phyloP scores from a whole-genome alignment of 345 rosid genomes.

The Rhizophora apiculata region DNA sequence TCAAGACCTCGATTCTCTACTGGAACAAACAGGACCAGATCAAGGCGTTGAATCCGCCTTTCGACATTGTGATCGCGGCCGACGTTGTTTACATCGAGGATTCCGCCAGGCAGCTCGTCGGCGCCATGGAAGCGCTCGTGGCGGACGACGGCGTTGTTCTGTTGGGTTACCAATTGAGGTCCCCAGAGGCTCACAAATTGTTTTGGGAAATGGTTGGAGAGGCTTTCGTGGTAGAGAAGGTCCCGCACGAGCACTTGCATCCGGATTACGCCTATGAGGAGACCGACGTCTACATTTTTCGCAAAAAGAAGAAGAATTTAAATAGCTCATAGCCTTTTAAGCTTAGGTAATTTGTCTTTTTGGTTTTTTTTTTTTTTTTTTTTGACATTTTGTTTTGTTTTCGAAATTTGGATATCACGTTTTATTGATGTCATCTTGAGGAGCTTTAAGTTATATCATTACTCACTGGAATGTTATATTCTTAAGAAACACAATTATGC shows the following conservation, averaged over 20 bases:
- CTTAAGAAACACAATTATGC: too few relatives aligned
- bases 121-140: constrained; percentile 64
- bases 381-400: too few relatives aligned
- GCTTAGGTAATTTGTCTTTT: too few relatives aligned
- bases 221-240: constrained; percentile 68
- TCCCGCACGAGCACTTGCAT: constrained; percentile 80
- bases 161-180: constrained; percentile 81
- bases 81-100: constrained; percentile 90
- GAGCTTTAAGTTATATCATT: too few relatives aligned
- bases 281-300: constrained; percentile 67
- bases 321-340: too few relatives aligned
- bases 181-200: constrained; percentile 73
- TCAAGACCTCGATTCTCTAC: constrained; percentile 53
- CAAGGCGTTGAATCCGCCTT: constrained; percentile 60
- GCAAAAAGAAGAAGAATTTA: constrained; percentile 45
- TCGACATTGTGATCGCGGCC: constrained; percentile 75
- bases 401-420: too few relatives aligned
- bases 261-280: constrained; percentile 79
- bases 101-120: constrained; percentile 51
- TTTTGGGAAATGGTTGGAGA: constrained; percentile 74
- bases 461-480: too few relatives aligned
- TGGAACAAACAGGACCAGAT: constrained; percentile 77
- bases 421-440: too few relatives aligned
- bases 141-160: constrained; percentile 70
- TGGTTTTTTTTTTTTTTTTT: too few relatives aligned